Percentiles rank a stretch among this genome's conserved stretches.
Evolutionary conservation across 148 eudicot genomes (phyloP).

Genomic region (Bassia scoparia): DNA sequence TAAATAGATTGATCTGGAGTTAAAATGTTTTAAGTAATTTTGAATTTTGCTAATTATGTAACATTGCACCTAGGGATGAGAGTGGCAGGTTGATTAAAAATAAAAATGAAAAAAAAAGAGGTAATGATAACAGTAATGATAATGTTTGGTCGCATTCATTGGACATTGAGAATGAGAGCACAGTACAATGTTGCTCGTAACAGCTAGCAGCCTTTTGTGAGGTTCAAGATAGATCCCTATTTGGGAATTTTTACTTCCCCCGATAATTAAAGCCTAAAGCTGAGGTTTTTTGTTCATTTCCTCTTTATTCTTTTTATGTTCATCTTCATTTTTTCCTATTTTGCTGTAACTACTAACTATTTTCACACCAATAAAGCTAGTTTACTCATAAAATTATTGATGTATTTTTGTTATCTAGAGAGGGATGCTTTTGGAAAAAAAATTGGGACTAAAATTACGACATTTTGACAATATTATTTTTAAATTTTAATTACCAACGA

Average conservation of each 20-base stretch:
- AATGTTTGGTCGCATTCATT: constrained; percentile 26
- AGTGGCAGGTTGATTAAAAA: constrained; percentile 14
- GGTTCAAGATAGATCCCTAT: constrained; percentile 14
- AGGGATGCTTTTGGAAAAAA: too few relatives aligned
- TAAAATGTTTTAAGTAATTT: too few relatives aligned
- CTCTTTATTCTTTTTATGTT: background rate
- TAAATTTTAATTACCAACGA: too few relatives aligned
- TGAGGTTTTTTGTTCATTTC: background rate
- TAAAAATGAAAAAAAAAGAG: constrained; percentile 11
- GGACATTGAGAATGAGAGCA: constrained; percentile 7
- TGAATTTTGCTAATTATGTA: too few relatives aligned
- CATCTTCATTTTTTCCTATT: too few relatives aligned
- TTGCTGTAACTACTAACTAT: too few relatives aligned
- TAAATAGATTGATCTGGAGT: too few relatives aligned
- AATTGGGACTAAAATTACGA: too few relatives aligned
- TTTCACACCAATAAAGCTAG: too few relatives aligned
- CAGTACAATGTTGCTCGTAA: background rate
- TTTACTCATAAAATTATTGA: too few relatives aligned
- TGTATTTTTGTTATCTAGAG: too few relatives aligned
- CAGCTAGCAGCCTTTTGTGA: constrained; percentile 22
- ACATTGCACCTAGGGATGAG: constrained; percentile 30
- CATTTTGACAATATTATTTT: too few relatives aligned
- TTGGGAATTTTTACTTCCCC: background rate
- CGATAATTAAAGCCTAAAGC: background rate
- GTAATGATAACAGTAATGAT: constrained; percentile 24